A percentile compares a stretch with the other conserved stretches of the same genome.
Conservation (phyloP, 805 yeast genomes). For the Candida schatavii region DNA sequence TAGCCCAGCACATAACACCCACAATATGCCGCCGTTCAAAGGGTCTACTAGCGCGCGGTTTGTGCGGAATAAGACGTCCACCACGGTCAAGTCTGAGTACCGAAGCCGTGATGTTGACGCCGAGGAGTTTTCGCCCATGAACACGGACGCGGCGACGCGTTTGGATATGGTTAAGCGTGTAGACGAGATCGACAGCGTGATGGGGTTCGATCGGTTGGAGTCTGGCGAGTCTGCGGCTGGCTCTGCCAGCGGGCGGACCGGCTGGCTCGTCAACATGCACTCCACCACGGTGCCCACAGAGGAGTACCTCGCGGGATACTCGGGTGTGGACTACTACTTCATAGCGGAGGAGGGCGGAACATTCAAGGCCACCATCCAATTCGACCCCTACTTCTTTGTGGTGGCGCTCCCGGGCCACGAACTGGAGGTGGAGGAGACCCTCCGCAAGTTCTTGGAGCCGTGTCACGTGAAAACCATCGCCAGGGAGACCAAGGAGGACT, state of each 20-base stretch:
- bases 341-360: constrained; percentile 95
- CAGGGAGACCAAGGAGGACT: constrained; percentile 71
- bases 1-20: too few species aligned
- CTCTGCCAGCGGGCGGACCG: constrained; percentile 55
- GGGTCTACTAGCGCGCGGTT: constrained; percentile 54
- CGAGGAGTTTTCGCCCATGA: constrained; percentile 31
- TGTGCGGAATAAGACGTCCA: constrained; percentile 37
- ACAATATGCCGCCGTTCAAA: too few species aligned
- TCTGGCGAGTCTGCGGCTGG: constrained; percentile 57
- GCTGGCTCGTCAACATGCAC: constrained; percentile 96
- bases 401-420: constrained; percentile 60
- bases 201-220: constrained; percentile 86
- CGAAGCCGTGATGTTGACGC: constrained; percentile 16
- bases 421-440: constrained; percentile 80
- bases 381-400: constrained; percentile 84
- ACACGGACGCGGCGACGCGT: constrained; percentile 38
- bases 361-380: constrained; percentile 79
- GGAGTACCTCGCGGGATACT: constrained; percentile 59
- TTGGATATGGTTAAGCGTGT: constrained; percentile 55
- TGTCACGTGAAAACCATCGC: constrained; percentile 51
- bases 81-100: constrained; percentile 20
- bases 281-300: constrained; percentile 67
- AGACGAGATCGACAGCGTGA: constrained; percentile 69
- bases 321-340: constrained; percentile 94
- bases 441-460: constrained; percentile 65